A percentile compares a stretch with the other conserved stretches of the same genome.
Conservation (phyloP, 2,329 filamentous ascomycete genomes). For the Cladosporium sp. region DNA sequence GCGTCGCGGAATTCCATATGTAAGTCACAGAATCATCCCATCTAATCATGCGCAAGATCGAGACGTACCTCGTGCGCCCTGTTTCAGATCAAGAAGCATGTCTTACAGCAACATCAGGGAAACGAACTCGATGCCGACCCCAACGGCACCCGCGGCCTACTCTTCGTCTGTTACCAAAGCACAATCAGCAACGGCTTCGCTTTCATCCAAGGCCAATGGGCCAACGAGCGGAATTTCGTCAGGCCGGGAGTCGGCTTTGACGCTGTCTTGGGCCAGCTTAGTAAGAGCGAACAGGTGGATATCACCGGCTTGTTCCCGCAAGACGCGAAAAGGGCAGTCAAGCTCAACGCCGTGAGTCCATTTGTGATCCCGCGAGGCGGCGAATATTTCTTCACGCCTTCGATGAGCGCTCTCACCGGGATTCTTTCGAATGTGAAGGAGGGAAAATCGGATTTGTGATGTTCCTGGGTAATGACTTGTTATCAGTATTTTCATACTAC, state of each 20-base stretch:
- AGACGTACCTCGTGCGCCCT: not conserved
- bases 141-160: conserved; percentile 44
- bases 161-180: conserved; percentile 51
- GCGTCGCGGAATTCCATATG: conserved; percentile 48
- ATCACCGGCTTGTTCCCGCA: conserved; percentile 33
- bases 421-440: conserved; percentile 25
- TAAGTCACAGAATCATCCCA: not conserved
- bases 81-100: not conserved
- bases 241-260: conserved; percentile 37
- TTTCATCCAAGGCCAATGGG: conserved; percentile 40
- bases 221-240: conserved; percentile 32
- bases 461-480: no score
- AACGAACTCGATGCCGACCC: conserved; percentile 36
- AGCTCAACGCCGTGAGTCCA: conserved; percentile 28
- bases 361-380: conserved; percentile 48
- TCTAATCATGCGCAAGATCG: not conserved
- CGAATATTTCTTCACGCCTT: conserved; percentile 51
- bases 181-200: conserved; percentile 44
- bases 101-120: conserved; percentile 2
- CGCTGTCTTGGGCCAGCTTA: conserved; percentile 39
- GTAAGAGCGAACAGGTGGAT: conserved; percentile 25
- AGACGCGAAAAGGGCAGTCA: conserved; percentile 26
- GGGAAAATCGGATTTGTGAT: not conserved
- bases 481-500: no score
- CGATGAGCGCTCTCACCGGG: conserved; percentile 34